Base-by-base conservation (phyloP, 495 filamentous ascomycete genomes). In the Hypoxylon trugodes region DNA sequence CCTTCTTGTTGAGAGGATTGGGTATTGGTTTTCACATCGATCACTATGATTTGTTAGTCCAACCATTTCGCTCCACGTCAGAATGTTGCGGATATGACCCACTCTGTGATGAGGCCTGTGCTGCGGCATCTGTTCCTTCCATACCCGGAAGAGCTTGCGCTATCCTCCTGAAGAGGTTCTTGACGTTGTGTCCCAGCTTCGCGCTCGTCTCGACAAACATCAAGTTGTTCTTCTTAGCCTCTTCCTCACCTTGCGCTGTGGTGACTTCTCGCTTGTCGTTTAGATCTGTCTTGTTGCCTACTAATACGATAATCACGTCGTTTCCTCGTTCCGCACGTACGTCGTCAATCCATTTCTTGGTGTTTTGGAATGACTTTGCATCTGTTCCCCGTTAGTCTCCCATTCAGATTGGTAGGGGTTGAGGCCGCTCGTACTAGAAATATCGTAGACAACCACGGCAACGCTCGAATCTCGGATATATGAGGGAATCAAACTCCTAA, bases 191-290 rank as follows among this genome's bases (percentile, higher is more conserved):
- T 6, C 95, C 95, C 4, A 96, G 86, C 84, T 98, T 98, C 33
- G 95, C 95, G 77, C 92, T 96, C 49, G 95, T 98, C 83, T 98
- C 95, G 73, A 98, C 93, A 61, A 97, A 98, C 89, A 98, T 96
- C 60, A 96, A 78, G 47, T 93, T 93, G 72, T 93, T 91, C 82
- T 92, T 92, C 82, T 95, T 95, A n/a, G 96, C 96, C 74, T 98
- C 96, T 70, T 97, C 94, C 75, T 98, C 96, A 53, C 95, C 95
- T 79, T 97, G 92, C 66, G 88, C 84, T 18, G 90, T 91, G 38
- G 93, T 98, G 55, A 98, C 94, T 75, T 98, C 93, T 19, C 95
- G 86, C 82, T 96, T 98, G 73, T 98, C 95, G 72, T 92, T 94
- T 68, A 98, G 78, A 83, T 98, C 95, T 16, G 95, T 98, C 86